These are phyloP conservation scores for Entomophthora muscae DNA, from an alignment of 371 early-diverging fungal species.

Conservation along the genomic window DNA sequence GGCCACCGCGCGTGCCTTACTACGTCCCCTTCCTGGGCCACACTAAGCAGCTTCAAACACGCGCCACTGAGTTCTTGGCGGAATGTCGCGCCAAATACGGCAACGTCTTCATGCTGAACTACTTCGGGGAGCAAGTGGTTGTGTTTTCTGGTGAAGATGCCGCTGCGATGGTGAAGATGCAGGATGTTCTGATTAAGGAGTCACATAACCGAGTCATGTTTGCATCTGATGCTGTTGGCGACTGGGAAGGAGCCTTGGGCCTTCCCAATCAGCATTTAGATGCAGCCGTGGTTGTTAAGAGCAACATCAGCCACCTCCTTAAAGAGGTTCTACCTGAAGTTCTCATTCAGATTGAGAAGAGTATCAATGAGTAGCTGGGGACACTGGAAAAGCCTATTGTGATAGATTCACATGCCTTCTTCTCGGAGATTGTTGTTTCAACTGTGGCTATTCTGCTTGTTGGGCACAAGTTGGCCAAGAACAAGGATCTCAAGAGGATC, in stretches of 20 bases:
- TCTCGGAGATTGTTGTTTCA: not conserved
- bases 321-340: not conserved
- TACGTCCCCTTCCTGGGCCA: constrained; percentile 10
- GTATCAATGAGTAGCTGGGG: not conserved
- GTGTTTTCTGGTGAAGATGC: not conserved
- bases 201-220: not conserved
- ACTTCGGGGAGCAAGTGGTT: constrained; percentile 1
- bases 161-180: not conserved
- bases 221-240: not conserved
- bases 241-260: not conserved
- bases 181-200: not conserved
- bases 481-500: not conserved
- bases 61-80: not conserved
- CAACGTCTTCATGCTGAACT: constrained; percentile 1
- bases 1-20: constrained; percentile 10
- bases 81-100: constrained; percentile 9
- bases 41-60: not conserved
- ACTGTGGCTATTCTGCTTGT: not conserved
- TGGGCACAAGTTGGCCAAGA: not conserved
- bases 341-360: not conserved
- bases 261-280: not conserved
- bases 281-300: not conserved
- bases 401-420: not conserved
- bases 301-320: not conserved
- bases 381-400: not conserved